Conservation (phyloP, 768 basidiomycete genomes). For the Xerocomellus intermedius region DNA sequence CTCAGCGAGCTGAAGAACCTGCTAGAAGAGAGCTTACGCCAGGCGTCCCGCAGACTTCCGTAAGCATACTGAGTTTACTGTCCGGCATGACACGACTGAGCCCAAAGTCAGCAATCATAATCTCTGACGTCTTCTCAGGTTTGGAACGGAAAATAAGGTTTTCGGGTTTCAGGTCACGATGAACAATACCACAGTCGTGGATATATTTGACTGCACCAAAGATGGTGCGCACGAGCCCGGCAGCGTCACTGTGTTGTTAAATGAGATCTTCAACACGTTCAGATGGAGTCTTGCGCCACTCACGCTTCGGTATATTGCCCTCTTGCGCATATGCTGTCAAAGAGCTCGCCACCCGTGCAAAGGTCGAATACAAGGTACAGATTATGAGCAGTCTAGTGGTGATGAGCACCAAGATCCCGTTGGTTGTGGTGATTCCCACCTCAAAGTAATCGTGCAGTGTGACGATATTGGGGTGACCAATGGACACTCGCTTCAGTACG, state of each 20-base stretch:
- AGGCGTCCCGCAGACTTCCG: constrained; percentile 95
- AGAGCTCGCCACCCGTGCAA: constrained; percentile 97
- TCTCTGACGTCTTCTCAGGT: constrained; percentile 81
- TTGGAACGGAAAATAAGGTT: constrained; percentile 92
- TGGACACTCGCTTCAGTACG: constrained; percentile 91
- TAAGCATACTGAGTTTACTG: constrained; percentile 81
- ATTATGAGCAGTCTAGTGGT: constrained; percentile 77
- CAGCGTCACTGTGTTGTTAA: constrained; percentile 70
- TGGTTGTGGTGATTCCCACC: constrained; percentile 38
- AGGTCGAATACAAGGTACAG: constrained; percentile 95
- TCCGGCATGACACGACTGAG: constrained; percentile 89
- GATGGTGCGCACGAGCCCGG: constrained; percentile 83
- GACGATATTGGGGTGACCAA: constrained; percentile 86
- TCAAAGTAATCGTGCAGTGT: constrained; percentile 97
- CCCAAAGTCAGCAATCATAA: constrained; percentile 98
- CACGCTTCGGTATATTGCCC: constrained; percentile 95
- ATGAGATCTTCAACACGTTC: constrained; percentile 16
- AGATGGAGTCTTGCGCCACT: constrained; percentile 25
- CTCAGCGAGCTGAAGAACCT: constrained; percentile 3
- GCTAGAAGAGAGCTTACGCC: constrained; percentile 49
- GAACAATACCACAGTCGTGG: constrained; percentile 89
- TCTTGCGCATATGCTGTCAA: constrained; percentile 97
- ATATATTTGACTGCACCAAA: constrained; percentile 87
- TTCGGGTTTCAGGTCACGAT: constrained; percentile 96
- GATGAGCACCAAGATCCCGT: background rate